These are phyloP conservation scores for Fusarium irregulare DNA, from an alignment of 2,329 filamentous ascomycete species.

Conservation along the genomic window DNA sequence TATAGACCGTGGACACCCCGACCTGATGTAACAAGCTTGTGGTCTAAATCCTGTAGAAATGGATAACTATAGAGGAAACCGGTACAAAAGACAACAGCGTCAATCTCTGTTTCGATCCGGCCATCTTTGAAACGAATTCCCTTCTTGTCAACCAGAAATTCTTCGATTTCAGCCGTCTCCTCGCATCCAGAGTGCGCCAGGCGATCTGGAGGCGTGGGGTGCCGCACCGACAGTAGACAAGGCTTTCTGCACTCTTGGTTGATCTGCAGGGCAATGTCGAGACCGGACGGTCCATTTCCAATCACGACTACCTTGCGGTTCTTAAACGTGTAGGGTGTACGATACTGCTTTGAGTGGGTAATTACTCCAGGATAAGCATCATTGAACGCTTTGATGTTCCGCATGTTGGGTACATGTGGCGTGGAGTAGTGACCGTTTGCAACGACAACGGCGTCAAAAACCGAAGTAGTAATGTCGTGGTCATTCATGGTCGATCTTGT, in stretches of 20 bases:
- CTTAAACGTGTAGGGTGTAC: conserved; percentile 70
- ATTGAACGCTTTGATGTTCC: conserved; percentile 70
- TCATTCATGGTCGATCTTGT: conserved; percentile 63
- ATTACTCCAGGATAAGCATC: conserved; percentile 68
- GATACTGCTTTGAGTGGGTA: conserved; percentile 83
- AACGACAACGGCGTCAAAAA: conserved; percentile 80
- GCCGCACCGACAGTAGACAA: conserved; percentile 73
- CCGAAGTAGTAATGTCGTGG: conserved; percentile 53
- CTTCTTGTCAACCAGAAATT: conserved; percentile 63
- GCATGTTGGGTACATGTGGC: conserved; percentile 73
- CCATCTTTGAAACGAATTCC: conserved; percentile 76
- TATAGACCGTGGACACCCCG: conserved; percentile 78
- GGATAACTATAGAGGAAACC: conserved; percentile 89
- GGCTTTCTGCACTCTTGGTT: conserved; percentile 67
- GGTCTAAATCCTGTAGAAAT: conserved; percentile 66
- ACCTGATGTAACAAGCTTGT: conserved; percentile 73
- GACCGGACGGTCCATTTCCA: conserved; percentile 84
- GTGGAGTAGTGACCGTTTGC: conserved; percentile 81
- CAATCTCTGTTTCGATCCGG: conserved; percentile 72
- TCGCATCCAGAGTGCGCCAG: conserved; percentile 59
- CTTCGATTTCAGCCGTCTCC: conserved; percentile 69
- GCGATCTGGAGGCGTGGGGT: conserved; percentile 58
- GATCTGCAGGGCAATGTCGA: conserved; percentile 86
- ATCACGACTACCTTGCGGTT: conserved; percentile 84
- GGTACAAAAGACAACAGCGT: conserved; percentile 86